Evolutionary conservation across 495 filamentous ascomycete species (phyloP), one percentile per base, ranked within the genome.

Genomic region (Penicillium roqueforti): DNA sequence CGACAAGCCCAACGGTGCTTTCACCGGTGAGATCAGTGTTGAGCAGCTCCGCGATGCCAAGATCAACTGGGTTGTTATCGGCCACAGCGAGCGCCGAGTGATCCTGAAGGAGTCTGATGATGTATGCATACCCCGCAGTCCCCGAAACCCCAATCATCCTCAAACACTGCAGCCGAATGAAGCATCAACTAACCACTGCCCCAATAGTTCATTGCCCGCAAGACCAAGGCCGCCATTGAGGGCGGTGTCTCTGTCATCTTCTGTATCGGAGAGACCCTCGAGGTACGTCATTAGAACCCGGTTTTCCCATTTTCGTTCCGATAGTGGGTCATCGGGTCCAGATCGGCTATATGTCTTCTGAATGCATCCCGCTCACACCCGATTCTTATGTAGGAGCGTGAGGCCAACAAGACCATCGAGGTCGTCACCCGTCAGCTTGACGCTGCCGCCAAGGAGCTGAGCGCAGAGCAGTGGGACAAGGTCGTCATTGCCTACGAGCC

Each of bases 401-500:
- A 96, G 77, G 79, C 79, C 60, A 81, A 83, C 68, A 84, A 87
- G 78, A 97, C 93, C 53, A 86, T 95, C 65, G 82, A 90, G n/a
- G 88, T 96, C 51, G 88, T 97, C 55, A 92, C 90, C 64, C 70
- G 71, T 29, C 89, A 93, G 69, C 80, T 93, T 55, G 75, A 78
- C 38, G 87, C 87, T 57, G 82, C 88, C 54, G 76, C 75, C 51
- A 80, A 89, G 67, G 76, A 81, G 71, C 63, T 78, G 51, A 68
- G 56, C 66, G 76, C 89, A 63, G 78, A 79, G 66, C 86, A 96
- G 73, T 98, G 93, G 93, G 78, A 73, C 50, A 95, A 93, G 76
- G 84, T 98, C 61, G 92, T 97, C 70, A 82, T 98, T 63, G 95
- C 93, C 62, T 98, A 98, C 71, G 95, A 98, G 82, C 93, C 93